Percentiles rank a stretch among this genome's conserved stretches.
Conservation (phyloP, 257 asterid genomes). For the Mentha longifolia region DNA sequence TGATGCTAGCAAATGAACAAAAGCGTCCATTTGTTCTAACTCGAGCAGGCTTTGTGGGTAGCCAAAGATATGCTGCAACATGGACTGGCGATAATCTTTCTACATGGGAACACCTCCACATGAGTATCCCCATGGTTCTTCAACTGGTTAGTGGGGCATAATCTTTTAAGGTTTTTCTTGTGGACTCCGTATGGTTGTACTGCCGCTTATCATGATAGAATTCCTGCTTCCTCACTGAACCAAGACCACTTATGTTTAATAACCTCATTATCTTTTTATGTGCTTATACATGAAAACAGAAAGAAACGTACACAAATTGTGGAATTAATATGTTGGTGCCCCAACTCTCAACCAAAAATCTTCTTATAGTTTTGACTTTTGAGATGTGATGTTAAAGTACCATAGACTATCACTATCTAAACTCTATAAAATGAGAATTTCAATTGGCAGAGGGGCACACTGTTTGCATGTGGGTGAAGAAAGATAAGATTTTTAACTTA, state of each 20-base stretch:
- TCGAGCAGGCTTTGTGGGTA: conserved; percentile 94
- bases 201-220: conserved; percentile 3
- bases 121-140: conserved; percentile 94
- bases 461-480: too few relatives aligned
- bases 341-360: not conserved
- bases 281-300: not conserved
- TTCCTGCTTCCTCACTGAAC: not conserved
- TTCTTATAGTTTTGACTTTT: too few relatives aligned
- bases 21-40: conserved; percentile 95
- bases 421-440: too few relatives aligned
- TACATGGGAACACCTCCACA: conserved; percentile 95
- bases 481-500: too few relatives aligned
- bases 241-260: not conserved
- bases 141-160: conserved; percentile 68
- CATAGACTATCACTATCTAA: too few relatives aligned
- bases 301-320: not conserved
- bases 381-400: too few relatives aligned
- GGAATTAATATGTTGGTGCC: not conserved
- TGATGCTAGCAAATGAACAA: conserved; percentile 67
- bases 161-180: not conserved
- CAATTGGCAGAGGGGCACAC: too few relatives aligned
- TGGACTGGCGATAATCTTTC: conserved; percentile 99
- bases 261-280: not conserved
- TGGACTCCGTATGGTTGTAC: not conserved
- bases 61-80: conserved; percentile 95